Percentiles rank a stretch among this genome's conserved stretches.
phyloP scores from a whole-genome alignment of 2,329 filamentous ascomycete species.

The Apiospora koreana region DNA sequence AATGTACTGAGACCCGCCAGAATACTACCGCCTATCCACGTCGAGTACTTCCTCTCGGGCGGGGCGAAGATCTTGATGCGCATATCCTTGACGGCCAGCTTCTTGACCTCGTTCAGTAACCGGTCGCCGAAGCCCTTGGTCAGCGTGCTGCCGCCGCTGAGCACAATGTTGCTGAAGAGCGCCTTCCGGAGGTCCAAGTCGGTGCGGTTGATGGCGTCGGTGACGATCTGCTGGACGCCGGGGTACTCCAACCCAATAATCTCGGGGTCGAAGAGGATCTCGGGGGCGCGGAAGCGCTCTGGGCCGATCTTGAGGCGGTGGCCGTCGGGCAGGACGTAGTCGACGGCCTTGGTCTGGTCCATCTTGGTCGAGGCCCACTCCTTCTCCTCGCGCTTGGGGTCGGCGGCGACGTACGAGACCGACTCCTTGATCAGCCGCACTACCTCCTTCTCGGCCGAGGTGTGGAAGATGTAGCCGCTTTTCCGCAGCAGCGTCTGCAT shows the following conservation, averaged over 20 bases:
- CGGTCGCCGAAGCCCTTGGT: slow-evolving; percentile 97
- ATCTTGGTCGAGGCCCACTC: slow-evolving; percentile 85
- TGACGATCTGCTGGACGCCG: slow-evolving; percentile 95
- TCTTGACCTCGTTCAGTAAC: slow-evolving; percentile 87
- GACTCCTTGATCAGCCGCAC: slow-evolving; percentile 96
- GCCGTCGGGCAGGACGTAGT: slow-evolving; percentile 90
- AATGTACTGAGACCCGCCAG: slow-evolving; percentile 96
- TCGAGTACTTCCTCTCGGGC: slow-evolving; percentile 96
- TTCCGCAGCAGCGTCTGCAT: slow-evolving; percentile 89
- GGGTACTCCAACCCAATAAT: slow-evolving; percentile 96
- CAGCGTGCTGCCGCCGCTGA: slow-evolving; percentile 92
- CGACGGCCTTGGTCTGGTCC: slow-evolving; percentile 75
- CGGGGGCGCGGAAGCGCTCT: slow-evolving; percentile 92
- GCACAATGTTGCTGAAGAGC: slow-evolving; percentile 93
- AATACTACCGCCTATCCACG: slow-evolving; percentile 98
- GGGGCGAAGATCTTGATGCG: slow-evolving; percentile 99
- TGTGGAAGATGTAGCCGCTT: slow-evolving; percentile 93
- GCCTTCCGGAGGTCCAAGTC: slow-evolving; percentile 94
- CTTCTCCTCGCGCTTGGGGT: slow-evolving; percentile 93
- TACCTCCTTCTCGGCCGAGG: slow-evolving; percentile 98
- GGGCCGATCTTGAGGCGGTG: slow-evolving; percentile 89
- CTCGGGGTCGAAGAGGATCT: slow-evolving; percentile 97
- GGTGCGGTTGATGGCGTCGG: slow-evolving; percentile 91
- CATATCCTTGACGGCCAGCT: slow-evolving; percentile 97
- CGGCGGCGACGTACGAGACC: slow-evolving; percentile 85